phyloP scores from a whole-genome alignment of 371 early-diverging fungal genomes.

The Mucor piriformis region DNA sequence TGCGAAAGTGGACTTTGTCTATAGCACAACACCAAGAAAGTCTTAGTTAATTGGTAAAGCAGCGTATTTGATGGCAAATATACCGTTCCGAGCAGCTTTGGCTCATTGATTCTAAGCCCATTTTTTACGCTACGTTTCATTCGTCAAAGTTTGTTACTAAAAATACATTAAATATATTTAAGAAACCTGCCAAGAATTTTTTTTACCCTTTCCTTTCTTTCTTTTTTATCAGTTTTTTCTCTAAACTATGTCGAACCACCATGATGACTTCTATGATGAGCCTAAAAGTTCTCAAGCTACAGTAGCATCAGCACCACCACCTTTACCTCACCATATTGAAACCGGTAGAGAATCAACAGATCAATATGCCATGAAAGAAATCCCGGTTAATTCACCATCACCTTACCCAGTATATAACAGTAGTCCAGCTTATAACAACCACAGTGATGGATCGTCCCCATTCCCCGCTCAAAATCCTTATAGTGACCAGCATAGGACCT shows the following conservation, averaged over 20 bases:
- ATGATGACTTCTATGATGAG: slow-evolving; percentile 16
- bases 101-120: neutral
- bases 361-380: slow-evolving; percentile 20
- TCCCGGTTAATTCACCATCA: slow-evolving; percentile 24
- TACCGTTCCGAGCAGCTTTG: too few species aligned
- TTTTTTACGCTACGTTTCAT: neutral
- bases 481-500: slow-evolving; percentile 7
- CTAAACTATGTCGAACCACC: neutral
- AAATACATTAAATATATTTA: neutral
- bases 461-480: neutral
- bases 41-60: too few species aligned
- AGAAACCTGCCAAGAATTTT: neutral
- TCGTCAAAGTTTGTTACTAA: neutral
- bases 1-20: too few species aligned
- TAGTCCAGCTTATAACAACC: neutral
- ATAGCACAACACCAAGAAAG: too few species aligned
- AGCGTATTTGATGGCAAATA: too few species aligned
- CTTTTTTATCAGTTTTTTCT: neutral
- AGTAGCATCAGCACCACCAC: slow-evolving; percentile 18
- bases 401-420: slow-evolving; percentile 18
- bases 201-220: neutral
- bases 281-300: neutral
- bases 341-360: slow-evolving; percentile 12
- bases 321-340: slow-evolving; percentile 21
- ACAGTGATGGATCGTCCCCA: neutral